Base-by-base conservation (phyloP, 768 basidiomycete genomes). In the Ramaria sp. region DNA sequence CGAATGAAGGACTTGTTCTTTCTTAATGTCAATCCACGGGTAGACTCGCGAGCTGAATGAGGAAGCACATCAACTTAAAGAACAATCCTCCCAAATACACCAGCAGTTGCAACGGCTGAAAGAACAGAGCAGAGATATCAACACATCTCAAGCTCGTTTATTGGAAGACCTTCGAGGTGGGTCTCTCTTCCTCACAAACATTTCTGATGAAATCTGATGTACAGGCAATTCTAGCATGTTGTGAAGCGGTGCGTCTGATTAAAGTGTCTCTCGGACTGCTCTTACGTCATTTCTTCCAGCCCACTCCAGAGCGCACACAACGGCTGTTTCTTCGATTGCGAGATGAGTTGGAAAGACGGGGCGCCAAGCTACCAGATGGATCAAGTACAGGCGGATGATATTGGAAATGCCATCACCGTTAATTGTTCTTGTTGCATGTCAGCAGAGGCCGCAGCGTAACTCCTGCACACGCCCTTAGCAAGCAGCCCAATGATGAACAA, bases 261-360 rank as follows among this genome's bases (percentile, higher is more conserved):
- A 20, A 20, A 48, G 52, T 24, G 18, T 52, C 16, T 13, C 18
- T 18, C 20, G 28, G 7, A 32, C 8, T 37, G 22, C 12, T 18
- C 62, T 57, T 45, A 54, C 38, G 62, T 51, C 58, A 5, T 20
- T 57, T 53, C 58, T 47, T 39, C 36, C 62, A 91, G 84, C 87
- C 88, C 27, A 87, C 85, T 60, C 82, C 85, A 36, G 89, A 90
- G 61, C 79, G 85, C 43, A 87, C 85, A 49, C 88, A 90, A 63
- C 82, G 86, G 36, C 64, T 89, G 52, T 87, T 90, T 65, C 76
- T 81, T 15, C 86, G 85, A 52, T 75, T 90, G 59, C 82, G 85
- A 64, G 88, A 90, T 71, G 88, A 91, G 63, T 70, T 88, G 59
- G 86, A 89, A 70, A 84, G 79, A 67, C 81, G 83, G 66, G 76